Conservation (phyloP, 2,329 filamentous ascomycete species). For the Lasiodiplodia citricola region DNA sequence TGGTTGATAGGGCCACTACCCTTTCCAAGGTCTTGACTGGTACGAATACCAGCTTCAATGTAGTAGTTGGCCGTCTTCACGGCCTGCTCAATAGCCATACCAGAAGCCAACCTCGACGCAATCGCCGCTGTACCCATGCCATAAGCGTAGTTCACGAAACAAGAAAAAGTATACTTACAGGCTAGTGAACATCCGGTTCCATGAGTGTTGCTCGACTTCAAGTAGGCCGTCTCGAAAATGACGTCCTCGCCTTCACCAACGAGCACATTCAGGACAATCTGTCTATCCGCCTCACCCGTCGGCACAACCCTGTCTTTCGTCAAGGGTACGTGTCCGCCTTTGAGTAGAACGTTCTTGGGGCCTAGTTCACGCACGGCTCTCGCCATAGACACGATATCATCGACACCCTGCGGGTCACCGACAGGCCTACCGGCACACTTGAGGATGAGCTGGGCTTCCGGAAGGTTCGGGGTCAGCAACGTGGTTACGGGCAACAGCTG, state of each 20-base stretch:
- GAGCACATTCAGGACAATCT: slow-evolving; percentile 78
- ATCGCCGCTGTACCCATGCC: slow-evolving; percentile 60
- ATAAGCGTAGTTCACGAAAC: not conserved
- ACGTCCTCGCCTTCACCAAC: slow-evolving; percentile 65
- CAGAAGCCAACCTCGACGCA: slow-evolving; percentile 71
- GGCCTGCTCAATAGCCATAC: slow-evolving; percentile 61
- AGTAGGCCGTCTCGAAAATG: slow-evolving; percentile 72
- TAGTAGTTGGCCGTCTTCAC: slow-evolving; percentile 74
- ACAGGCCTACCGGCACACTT: slow-evolving; percentile 54
- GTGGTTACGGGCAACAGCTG: slow-evolving; percentile 70
- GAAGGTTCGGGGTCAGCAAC: slow-evolving; percentile 77
- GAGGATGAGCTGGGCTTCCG: slow-evolving; percentile 72
- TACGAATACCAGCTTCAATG: slow-evolving; percentile 72
- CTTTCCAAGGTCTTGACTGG: slow-evolving; percentile 65
- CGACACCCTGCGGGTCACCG: slow-evolving; percentile 60
- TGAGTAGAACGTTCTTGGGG: slow-evolving; percentile 80
- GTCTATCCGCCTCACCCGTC: slow-evolving; percentile 61
- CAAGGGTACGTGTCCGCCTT: slow-evolving; percentile 89
- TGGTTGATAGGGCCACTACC: slow-evolving; percentile 79
- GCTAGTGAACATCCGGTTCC: slow-evolving; percentile 94
- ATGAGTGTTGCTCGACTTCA: slow-evolving; percentile 81
- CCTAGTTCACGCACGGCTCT: slow-evolving; percentile 70
- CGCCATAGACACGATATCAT: slow-evolving; percentile 73
- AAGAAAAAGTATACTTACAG: slow-evolving; percentile 47
- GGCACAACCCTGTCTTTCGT: slow-evolving; percentile 66